A percentile compares a stretch with the other conserved stretches of the same genome.
Evolutionary conservation across 257 asterid genomes (phyloP).

Genomic region (Solanum chaucha): DNA sequence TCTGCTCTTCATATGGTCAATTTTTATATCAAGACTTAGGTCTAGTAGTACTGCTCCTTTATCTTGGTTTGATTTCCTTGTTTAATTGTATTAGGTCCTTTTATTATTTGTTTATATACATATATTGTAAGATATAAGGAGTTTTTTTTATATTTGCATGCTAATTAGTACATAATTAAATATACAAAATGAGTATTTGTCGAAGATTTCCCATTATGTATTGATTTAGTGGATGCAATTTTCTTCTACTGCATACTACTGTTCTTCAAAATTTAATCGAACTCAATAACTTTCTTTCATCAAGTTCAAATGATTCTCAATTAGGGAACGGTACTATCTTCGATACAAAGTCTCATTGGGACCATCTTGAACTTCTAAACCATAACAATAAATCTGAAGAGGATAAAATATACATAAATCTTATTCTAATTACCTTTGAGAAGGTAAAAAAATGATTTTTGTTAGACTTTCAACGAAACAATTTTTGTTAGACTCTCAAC

Average conservation of each 20-base stretch:
- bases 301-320: not conserved
- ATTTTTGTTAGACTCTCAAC: too few species aligned
- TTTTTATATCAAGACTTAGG: not conserved
- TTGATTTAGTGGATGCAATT: not conserved
- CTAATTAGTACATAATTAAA: not conserved
- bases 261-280: not conserved
- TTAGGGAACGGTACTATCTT: too few species aligned
- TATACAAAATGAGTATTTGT: not conserved
- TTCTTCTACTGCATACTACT: not conserved
- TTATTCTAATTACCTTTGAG: too few species aligned
- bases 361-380: too few species aligned
- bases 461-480: too few species aligned
- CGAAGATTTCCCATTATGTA: not conserved
- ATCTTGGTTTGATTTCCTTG: not conserved
- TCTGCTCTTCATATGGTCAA: not conserved
- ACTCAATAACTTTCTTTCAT: not conserved
- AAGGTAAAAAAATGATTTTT: too few species aligned
- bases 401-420: too few species aligned
- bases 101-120: not conserved
- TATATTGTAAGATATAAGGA: not conserved
- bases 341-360: too few species aligned
- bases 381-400: too few species aligned
- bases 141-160: not conserved
- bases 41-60: not conserved
- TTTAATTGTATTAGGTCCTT: not conserved